Evolutionary conservation across 2,329 filamentous ascomycete genomes (phyloP), one percentile per base, ranked within the genome.

Genomic region (Fusarium torulosum): DNA sequence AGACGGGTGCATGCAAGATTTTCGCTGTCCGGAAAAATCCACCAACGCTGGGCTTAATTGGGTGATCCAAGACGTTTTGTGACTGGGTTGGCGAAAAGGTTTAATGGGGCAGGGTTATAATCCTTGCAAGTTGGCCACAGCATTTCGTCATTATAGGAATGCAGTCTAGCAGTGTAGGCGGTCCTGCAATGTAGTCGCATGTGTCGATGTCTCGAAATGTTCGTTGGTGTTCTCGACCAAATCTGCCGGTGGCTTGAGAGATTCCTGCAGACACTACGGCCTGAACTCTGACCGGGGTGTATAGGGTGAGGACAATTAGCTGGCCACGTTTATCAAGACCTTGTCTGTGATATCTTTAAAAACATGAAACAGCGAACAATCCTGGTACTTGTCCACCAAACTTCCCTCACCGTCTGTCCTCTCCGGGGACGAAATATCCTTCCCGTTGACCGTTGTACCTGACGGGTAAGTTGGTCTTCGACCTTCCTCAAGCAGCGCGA

Each of bases 401-500:
- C 83, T 72, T 19, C 76, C 81, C 20, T 62, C 55, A 58, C 61
- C 50, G 53, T 67, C 35, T 15, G 35, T 27, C 33, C n/a, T 29
- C 21, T 47, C 51, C 27, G 40, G 37, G 51, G 33, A 27, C 49
- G 82, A 82, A 33, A 89, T 80, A 59, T 88, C 84, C 59, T 82
- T 78, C 2, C 89, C 89, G 61, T 86, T 82, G 27, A 91, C 79
- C 29, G 83, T 73, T 2, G 90, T 93, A 2, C 91, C 91, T 58
- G 85, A 81, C 0, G 91, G 91, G 75, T 94, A 94, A 17, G 82
- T 81, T 15, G 91, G 92, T 66, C 82, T 78, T 59, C 77, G 81
- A 15, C 84, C 86, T 61, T 92, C 93, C 78, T 98, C 95, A 41
- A 99, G 88, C 74, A 99, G 79, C 69, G 91, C 86, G 45, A 96